Conservation (phyloP, 305 asterid species). For the Fraxinus floribunda region DNA sequence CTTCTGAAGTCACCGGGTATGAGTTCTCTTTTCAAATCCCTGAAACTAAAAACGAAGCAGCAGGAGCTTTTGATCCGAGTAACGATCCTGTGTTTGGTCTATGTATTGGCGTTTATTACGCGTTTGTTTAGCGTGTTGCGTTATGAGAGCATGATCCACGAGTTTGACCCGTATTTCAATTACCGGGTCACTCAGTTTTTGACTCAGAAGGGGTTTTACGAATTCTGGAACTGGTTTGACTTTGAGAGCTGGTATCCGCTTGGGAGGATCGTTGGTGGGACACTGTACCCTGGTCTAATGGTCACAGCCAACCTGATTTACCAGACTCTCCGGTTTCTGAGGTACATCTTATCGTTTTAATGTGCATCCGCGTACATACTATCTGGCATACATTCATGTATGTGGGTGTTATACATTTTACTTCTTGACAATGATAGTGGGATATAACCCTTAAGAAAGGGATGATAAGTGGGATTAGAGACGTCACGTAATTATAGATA, state of each 20-base stretch:
- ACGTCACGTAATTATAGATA: background rate
- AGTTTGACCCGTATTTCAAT: slow-evolving; percentile 97
- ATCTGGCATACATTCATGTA: background rate
- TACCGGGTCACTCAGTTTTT: slow-evolving; percentile 87
- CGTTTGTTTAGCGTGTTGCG: slow-evolving; percentile 91
- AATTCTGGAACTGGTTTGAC: slow-evolving; percentile 99
- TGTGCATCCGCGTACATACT: background rate
- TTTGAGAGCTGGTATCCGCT: slow-evolving; percentile 98
- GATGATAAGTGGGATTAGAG: background rate
- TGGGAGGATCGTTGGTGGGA: slow-evolving; percentile 92
- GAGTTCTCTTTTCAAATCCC: slow-evolving; percentile 48
- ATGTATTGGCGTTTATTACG: slow-evolving; percentile 78
- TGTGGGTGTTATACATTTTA: background rate
- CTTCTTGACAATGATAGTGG: background rate
- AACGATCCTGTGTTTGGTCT: slow-evolving; percentile 66
- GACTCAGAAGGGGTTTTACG: slow-evolving; percentile 82
- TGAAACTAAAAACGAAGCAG: slow-evolving; percentile 90
- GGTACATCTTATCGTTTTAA: slow-evolving; percentile 38
- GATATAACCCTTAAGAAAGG: background rate
- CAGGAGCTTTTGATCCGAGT: slow-evolving; percentile 90
- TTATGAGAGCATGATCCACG: slow-evolving; percentile 99
- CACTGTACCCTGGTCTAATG: slow-evolving; percentile 97
- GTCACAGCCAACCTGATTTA: slow-evolving; percentile 90
- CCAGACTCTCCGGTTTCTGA: slow-evolving; percentile 72
- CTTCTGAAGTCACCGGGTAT: slow-evolving; percentile 52